Evolutionary conservation across 176 grass and related monocot species (phyloP).

Genomic region (Leersia perrieri): DNA sequence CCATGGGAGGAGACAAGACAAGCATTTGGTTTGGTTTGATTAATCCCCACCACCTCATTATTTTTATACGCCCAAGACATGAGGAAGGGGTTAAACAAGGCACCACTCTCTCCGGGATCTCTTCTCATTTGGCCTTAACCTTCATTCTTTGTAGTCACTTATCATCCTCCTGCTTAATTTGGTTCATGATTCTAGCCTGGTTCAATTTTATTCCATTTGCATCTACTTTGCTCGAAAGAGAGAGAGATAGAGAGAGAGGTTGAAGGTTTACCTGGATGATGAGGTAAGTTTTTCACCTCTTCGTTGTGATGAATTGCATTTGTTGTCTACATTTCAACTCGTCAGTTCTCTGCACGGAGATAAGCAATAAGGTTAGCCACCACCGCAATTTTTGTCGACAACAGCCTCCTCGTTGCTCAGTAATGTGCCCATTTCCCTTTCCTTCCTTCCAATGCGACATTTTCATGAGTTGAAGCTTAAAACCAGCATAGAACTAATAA

Average conservation of each 20-base stretch:
- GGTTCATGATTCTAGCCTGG: constrained; percentile 17
- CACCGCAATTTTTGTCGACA: not conserved
- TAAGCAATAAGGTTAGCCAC: constrained; percentile 15
- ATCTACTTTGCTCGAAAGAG: not conserved
- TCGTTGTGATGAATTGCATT: not conserved
- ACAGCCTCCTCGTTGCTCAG: not conserved
- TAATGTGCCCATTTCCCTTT: not conserved
- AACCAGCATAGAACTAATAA: constrained; percentile 29
- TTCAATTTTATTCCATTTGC: constrained; percentile 10
- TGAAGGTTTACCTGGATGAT: not conserved
- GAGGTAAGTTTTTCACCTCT: not conserved
- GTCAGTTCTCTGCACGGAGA: not conserved
- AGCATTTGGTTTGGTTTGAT: constrained; percentile 36
- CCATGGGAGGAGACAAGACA: constrained; percentile 33
- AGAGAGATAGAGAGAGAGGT: not conserved
- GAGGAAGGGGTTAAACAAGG: constrained; percentile 17
- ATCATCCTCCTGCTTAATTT: constrained; percentile 8
- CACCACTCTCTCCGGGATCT: not conserved
- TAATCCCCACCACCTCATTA: constrained; percentile 29
- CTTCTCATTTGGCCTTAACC: not conserved
- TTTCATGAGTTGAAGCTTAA: constrained; percentile 8
- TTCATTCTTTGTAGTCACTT: constrained; percentile 24
- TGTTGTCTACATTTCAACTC: not conserved
- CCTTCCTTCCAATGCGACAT: not conserved
- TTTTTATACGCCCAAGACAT: constrained; percentile 24